A percentile compares a stretch with the other conserved stretches of the same genome.
phyloP scores from a whole-genome alignment of 257 asterid genomes.

The Nicotiana noctiflora region DNA sequence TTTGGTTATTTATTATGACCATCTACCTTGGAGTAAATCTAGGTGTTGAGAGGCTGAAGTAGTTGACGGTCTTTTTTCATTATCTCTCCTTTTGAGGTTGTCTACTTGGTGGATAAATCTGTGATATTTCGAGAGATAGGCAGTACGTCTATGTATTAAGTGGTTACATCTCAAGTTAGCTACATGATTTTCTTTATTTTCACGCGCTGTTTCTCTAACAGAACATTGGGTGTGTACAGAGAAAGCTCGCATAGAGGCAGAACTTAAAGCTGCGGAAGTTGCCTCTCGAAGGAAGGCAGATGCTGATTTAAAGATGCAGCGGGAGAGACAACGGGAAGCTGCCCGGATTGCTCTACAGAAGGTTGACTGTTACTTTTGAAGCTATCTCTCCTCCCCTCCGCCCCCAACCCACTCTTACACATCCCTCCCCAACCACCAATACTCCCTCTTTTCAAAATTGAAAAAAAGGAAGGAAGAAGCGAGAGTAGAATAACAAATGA shows the following conservation, averaged over 20 bases:
- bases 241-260: conserved; percentile 54
- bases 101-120: background rate
- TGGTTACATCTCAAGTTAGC: background rate
- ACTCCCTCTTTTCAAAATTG: background rate
- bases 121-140: background rate
- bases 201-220: background rate
- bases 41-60: background rate
- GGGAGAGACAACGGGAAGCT: conserved; percentile 52
- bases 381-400: too few relatives aligned
- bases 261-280: conserved; percentile 53
- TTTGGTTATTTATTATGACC: background rate
- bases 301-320: conserved; percentile 29
- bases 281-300: conserved; percentile 32
- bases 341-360: conserved; percentile 51
- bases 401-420: background rate
- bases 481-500: background rate
- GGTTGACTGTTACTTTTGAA: conserved; percentile 22
- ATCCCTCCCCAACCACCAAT: background rate
- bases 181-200: background rate
- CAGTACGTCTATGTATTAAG: background rate
- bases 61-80: background rate
- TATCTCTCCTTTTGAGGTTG: background rate
- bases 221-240: conserved; percentile 33
- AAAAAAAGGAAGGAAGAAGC: background rate
- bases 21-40: background rate